Conservation (phyloP, 768 basidiomycete genomes). For the Suillus decipiens region DNA sequence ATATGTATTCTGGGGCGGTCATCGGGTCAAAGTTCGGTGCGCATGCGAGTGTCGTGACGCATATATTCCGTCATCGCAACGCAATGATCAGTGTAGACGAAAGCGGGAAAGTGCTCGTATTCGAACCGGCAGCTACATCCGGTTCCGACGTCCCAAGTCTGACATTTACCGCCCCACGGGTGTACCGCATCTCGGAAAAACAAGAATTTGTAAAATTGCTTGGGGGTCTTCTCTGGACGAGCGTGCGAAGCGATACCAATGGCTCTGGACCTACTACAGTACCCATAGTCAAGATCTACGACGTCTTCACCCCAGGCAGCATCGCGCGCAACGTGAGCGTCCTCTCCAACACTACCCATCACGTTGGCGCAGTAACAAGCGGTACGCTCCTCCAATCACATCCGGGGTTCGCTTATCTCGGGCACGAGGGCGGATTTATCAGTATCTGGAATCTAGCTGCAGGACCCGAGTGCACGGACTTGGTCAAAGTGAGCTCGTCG, state of each 20-base stretch:
- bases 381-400: slow-evolving; percentile 74
- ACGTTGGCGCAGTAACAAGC: slow-evolving; percentile 80
- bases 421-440: slow-evolving; percentile 90
- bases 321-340: slow-evolving; percentile 46
- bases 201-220: slow-evolving; percentile 78
- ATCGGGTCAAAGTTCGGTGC: slow-evolving; percentile 57
- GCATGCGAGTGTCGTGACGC: slow-evolving; percentile 66
- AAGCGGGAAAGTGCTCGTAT: slow-evolving; percentile 78
- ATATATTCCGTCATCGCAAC: slow-evolving; percentile 71
- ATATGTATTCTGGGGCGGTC: slow-evolving; percentile 61
- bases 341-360: slow-evolving; percentile 53
- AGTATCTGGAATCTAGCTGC: slow-evolving; percentile 73
- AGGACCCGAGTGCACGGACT: slow-evolving; percentile 66
- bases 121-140: slow-evolving; percentile 47
- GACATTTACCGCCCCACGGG: slow-evolving; percentile 50
- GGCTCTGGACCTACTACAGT: slow-evolving; percentile 45
- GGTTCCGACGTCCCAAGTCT: slow-evolving; percentile 45
- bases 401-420: slow-evolving; percentile 73
- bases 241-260: slow-evolving; percentile 54
- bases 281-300: slow-evolving; percentile 82
- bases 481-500: slow-evolving; percentile 77
- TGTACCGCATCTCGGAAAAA: slow-evolving; percentile 76
- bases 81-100: slow-evolving; percentile 86
- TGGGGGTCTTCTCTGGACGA: slow-evolving; percentile 83
- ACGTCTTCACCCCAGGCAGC: slow-evolving; percentile 63